Conservation (phyloP, 306 rosid species). For the Pyrus communis region DNA sequence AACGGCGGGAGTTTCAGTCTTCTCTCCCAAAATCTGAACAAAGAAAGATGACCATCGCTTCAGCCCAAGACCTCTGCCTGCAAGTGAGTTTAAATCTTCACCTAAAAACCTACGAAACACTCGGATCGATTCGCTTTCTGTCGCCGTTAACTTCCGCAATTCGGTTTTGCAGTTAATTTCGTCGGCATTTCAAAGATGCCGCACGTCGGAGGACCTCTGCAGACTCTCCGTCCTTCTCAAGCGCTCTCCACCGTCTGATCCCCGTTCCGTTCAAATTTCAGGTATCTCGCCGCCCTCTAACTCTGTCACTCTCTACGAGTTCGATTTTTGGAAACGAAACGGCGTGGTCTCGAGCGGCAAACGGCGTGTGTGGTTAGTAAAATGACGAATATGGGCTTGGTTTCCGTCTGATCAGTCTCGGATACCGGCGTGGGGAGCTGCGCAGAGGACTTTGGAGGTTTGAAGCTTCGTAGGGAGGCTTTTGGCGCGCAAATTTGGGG, state of each 20-base stretch:
- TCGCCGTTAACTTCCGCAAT: neutral
- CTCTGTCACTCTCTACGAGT: neutral
- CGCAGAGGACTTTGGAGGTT: slow-evolving; percentile 50
- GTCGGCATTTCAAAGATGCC: slow-evolving; percentile 72
- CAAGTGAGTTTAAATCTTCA: slow-evolving; percentile 22
- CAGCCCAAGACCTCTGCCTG: slow-evolving; percentile 24
- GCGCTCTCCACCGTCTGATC: slow-evolving; percentile 39
- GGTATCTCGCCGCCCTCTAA: slow-evolving; percentile 18
- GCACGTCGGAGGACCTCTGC: slow-evolving; percentile 56
- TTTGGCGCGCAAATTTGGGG: slow-evolving; percentile 49
- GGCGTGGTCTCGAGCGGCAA: neutral
- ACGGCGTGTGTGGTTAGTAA: neutral
- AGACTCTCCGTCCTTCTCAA: slow-evolving; percentile 51
- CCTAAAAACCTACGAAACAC: no score
- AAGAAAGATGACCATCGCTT: slow-evolving; percentile 24
- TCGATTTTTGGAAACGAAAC: neutral
- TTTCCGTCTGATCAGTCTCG: slow-evolving; percentile 44
- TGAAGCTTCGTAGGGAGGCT: slow-evolving; percentile 35
- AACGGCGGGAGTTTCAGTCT: slow-evolving; percentile 16
- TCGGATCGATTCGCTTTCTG: neutral
- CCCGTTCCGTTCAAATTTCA: slow-evolving; percentile 39
- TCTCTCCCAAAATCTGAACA: neutral
- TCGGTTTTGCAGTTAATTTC: slow-evolving; percentile 49
- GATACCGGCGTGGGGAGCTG: slow-evolving; percentile 82
- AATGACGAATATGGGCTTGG: neutral